Evolutionary conservation across 225 moss, liverwort and hornwort genomes (phyloP), one percentile per base, ranked within the genome.

Genomic region (Physcomitrellopsis africana): DNA sequence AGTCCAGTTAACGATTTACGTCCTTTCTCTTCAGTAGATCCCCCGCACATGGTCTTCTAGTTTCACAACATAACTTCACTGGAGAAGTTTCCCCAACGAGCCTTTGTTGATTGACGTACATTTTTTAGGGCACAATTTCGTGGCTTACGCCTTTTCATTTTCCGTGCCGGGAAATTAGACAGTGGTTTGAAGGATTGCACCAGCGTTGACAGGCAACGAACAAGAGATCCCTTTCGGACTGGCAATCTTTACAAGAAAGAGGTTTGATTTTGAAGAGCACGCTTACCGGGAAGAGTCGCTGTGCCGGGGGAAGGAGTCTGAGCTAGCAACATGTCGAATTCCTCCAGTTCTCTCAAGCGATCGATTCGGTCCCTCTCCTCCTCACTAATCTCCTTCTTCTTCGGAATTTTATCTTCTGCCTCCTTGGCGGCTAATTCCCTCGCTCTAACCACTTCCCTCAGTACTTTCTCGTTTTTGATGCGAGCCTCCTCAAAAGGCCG

Each of bases 401-500:
- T 41, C 17, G 60, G 76, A 43, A 59, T 76, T 44, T 69, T 43
- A 4, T 70, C 77, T 37, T 80, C 75, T 54, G 55, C 80, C 70
- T 91, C 81, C 81, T 81, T 77, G 9, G 67, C 84, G 23, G 68
- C 81, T 51, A 76, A 37, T 49, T 69, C 84, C 61, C 69, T 79
- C 58, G 64, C 67, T 53, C 68, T 81, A 19, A 71, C 68, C 43
- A 85, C 80, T 62, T 85, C 72, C 82, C 75, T 18, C 1, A 93
- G 81, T 12, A 90, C 43, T 76, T 79, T 88, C 76, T 93, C 93
- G 41, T 93, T 93, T 77, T 81, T 74, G 12, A 93, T 67, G 70
- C 93, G 89, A 57, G 86, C 89, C 79, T 83, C 87, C 72, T 93
- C 93, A 55, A 87, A 82, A 13, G 89, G 85, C 26, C 89, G 86